These are phyloP conservation scores for Claviceps arundinis DNA, from an alignment of 2,329 filamentous ascomycete genomes.

Conservation along the genomic window DNA sequence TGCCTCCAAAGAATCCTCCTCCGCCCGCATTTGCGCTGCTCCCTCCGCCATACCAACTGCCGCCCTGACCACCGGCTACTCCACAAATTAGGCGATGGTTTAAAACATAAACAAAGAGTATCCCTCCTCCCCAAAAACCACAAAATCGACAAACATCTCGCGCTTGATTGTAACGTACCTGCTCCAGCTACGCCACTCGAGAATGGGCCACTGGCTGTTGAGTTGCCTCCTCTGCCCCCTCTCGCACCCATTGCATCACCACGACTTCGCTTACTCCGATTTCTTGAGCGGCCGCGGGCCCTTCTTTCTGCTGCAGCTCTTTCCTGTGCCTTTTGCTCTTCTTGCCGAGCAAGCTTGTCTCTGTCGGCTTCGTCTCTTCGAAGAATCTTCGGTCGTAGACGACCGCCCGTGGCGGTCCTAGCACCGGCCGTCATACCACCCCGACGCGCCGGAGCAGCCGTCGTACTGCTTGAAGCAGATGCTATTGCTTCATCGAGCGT, in stretches of 20 bases:
- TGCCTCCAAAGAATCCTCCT: constrained; percentile 15
- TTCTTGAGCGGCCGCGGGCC: constrained; percentile 24
- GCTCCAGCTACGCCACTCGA: constrained; percentile 18
- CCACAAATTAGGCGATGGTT: not conserved
- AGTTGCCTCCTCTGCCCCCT: constrained; percentile 22
- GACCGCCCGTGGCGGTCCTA: constrained; percentile 21
- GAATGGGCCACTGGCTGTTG: constrained; percentile 27
- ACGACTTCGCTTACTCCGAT: constrained; percentile 29
- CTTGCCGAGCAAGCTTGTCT: constrained; percentile 31
- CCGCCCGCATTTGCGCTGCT: constrained; percentile 13
- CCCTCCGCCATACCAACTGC: constrained; percentile 20
- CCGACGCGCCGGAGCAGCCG: constrained; percentile 14
- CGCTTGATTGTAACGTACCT: constrained; percentile 4
- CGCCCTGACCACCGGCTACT: constrained; percentile 11
- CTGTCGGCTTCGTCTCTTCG: constrained; percentile 37
- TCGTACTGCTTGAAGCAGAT: constrained; percentile 13
- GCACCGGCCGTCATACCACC: constrained; percentile 22
- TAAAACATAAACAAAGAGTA: not conserved
- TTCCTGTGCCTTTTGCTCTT: constrained; percentile 28
- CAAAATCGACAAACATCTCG: not conserved
- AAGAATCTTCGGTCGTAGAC: constrained; percentile 35
- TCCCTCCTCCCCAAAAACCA: not conserved
- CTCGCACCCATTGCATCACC: constrained; percentile 31
- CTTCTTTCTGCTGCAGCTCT: constrained; percentile 26
- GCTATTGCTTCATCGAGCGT: constrained; percentile 9